Evolutionary conservation across 2,329 filamentous ascomycete species (phyloP).

Genomic region (Ceratocystis ficicola): DNA sequence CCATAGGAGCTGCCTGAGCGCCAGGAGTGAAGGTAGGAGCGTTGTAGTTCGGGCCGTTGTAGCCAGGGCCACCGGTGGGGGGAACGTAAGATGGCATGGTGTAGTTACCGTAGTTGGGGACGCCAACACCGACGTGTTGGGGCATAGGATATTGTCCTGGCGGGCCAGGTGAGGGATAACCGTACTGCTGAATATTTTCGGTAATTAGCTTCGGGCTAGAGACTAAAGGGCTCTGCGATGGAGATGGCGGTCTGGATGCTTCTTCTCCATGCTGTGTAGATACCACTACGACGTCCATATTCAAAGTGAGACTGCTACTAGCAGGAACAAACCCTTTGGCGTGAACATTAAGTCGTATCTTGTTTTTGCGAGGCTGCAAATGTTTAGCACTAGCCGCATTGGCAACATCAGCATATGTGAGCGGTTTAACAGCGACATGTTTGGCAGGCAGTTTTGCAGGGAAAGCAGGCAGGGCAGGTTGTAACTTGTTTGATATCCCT

Average conservation of each 20-base stretch:
- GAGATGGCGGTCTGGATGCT: neutral
- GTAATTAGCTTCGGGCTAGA: slow-evolving; percentile 7
- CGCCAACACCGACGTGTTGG: slow-evolving; percentile 28
- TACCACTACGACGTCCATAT: neutral
- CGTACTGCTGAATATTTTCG: slow-evolving; percentile 8
- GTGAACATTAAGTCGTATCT: slow-evolving; percentile 25
- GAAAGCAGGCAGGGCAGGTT: neutral
- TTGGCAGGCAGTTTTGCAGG: neutral
- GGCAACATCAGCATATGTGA: slow-evolving; percentile 8
- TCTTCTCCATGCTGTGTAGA: neutral
- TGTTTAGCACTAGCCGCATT: neutral
- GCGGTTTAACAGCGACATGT: neutral
- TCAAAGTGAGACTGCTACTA: slow-evolving; percentile 3
- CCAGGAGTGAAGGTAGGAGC: slow-evolving; percentile 19
- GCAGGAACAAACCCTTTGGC: slow-evolving; percentile 14
- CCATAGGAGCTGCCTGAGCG: slow-evolving; percentile 54
- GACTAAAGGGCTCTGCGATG: neutral
- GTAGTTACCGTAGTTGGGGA: slow-evolving; percentile 32
- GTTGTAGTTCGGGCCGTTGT: slow-evolving; percentile 26
- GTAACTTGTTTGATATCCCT: neutral
- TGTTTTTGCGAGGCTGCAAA: neutral
- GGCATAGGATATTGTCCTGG: slow-evolving; percentile 12
- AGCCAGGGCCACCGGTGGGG: slow-evolving; percentile 33
- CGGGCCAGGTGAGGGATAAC: slow-evolving; percentile 15
- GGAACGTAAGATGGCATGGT: slow-evolving; percentile 38